phyloP scores from a whole-genome alignment of 192 early-diverging fungal species.

The Spizellomyces sp. region DNA sequence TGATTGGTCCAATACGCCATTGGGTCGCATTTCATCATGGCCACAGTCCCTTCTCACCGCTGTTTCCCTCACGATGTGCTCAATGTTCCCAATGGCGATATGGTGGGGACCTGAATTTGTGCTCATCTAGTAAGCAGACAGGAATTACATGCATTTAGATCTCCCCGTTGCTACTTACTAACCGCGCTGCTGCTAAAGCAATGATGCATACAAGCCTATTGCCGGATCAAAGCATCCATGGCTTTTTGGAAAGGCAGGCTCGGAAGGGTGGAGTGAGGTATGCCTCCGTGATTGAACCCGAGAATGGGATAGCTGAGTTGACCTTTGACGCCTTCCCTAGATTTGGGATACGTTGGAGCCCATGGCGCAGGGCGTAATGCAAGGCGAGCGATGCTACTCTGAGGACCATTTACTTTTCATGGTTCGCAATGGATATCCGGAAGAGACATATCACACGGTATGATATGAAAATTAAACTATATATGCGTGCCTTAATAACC shows the following conservation, averaged over 20 bases:
- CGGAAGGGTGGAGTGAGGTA: slow-evolving; percentile 24
- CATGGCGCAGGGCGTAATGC: not conserved
- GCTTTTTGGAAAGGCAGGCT: slow-evolving; percentile 31
- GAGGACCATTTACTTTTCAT: slow-evolving; percentile 33
- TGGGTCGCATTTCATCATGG: slow-evolving; percentile 30
- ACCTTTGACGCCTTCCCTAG: slow-evolving; percentile 2
- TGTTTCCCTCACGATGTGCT: slow-evolving; percentile 21
- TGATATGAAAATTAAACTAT: not conserved
- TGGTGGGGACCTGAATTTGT: slow-evolving; percentile 32
- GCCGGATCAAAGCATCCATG: slow-evolving; percentile 31
- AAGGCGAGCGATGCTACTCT: slow-evolving; percentile 11
- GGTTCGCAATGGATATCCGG: slow-evolving; percentile 34
- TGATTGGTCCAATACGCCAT: slow-evolving; percentile 19
- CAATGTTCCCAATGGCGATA: slow-evolving; percentile 24
- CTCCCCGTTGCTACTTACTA: not conserved
- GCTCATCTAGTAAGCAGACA: slow-evolving; percentile 11
- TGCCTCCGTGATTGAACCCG: slow-evolving; percentile 1
- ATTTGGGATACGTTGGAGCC: slow-evolving; percentile 32
- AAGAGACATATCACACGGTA: slow-evolving; percentile 32
- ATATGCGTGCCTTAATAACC: not conserved
- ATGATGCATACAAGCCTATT: slow-evolving; percentile 28
- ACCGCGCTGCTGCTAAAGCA: not conserved
- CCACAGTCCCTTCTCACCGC: slow-evolving; percentile 28
- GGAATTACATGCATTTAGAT: too few relatives aligned
- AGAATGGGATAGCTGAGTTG: not conserved